A percentile compares a stretch with the other conserved stretches of the same genome.
Conservation (phyloP, 2,329 filamentous ascomycete species). For the Aspergillus pseudotamarii region DNA sequence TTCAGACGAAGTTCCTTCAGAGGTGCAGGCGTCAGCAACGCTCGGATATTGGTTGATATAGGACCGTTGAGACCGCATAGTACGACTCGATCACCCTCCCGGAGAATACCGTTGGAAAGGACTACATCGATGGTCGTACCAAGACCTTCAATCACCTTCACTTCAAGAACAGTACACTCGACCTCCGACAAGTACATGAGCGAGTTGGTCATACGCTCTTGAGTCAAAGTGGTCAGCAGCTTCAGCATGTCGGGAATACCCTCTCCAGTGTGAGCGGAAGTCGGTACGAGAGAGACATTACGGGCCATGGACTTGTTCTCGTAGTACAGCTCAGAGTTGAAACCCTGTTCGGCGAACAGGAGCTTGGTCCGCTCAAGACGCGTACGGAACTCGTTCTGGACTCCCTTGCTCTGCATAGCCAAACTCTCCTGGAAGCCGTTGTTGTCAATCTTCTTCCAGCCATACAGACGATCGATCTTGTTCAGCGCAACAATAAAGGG, state of each 20-base stretch:
- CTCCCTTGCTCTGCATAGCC: conserved; percentile 84
- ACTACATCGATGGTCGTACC: conserved; percentile 99
- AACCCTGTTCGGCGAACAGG: conserved; percentile 92
- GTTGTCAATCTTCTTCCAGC: conserved; percentile 98
- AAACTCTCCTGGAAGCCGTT: conserved; percentile 96
- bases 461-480: conserved; percentile 99
- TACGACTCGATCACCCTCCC: conserved; percentile 92
- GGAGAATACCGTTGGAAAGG: conserved; percentile 90
- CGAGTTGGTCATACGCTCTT: conserved; percentile 95
- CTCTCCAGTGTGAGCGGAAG: conserved; percentile 97
- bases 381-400: conserved; percentile 92
- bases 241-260: conserved; percentile 99
- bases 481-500: conserved; percentile 98
- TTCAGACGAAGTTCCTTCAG: conserved; percentile 94
- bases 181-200: conserved; percentile 99
- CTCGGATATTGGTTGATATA: conserved; percentile 93
- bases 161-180: conserved; percentile 95
- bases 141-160: conserved; percentile 98
- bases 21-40: conserved; percentile 87
- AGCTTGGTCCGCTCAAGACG: conserved; percentile 89
- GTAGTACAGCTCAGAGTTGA: conserved; percentile 96
- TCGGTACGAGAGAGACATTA: conserved; percentile 93
- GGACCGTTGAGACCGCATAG: conserved; percentile 95
- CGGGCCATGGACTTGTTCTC: conserved; percentile 97
- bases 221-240: conserved; percentile 86